Percentiles rank a stretch among this genome's conserved stretches.
Evolutionary conservation across 257 asterid species (phyloP).

Genomic region (Plantago major): DNA sequence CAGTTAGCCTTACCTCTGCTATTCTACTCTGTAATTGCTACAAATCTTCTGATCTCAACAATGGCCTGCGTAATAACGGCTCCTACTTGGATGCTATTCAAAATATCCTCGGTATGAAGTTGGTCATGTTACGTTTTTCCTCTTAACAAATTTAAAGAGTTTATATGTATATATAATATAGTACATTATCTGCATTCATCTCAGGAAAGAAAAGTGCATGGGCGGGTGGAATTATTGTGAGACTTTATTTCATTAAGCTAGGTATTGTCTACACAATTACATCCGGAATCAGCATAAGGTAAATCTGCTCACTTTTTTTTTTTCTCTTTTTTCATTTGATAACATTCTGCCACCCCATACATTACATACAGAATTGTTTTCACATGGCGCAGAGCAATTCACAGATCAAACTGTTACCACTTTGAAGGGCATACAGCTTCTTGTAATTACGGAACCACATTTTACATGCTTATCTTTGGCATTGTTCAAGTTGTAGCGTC

Average conservation of each 20-base stretch:
- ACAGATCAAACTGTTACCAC: slow-evolving; percentile 68
- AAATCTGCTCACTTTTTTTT: neutral
- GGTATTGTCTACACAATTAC: slow-evolving; percentile 13
- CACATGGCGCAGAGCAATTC: slow-evolving; percentile 52
- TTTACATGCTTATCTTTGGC: slow-evolving; percentile 60
- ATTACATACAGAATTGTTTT: neutral
- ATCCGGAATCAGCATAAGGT: slow-evolving; percentile 10
- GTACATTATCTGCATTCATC: neutral
- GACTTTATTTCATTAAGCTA: slow-evolving; percentile 1
- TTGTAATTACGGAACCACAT: slow-evolving; percentile 37
- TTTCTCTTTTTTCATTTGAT: slow-evolving; percentile 21
- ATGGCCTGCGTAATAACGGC: slow-evolving; percentile 44
- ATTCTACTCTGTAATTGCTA: slow-evolving; percentile 57
- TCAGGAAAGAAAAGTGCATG: slow-evolving; percentile 17
- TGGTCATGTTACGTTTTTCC: neutral
- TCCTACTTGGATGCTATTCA: slow-evolving; percentile 63
- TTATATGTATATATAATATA: neutral
- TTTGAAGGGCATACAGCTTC: slow-evolving; percentile 42
- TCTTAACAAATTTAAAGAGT: neutral
- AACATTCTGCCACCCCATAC: slow-evolving; percentile 37
- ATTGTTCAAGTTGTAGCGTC: slow-evolving; percentile 46
- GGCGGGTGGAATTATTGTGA: slow-evolving; percentile 4
- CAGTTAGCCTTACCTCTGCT: slow-evolving; percentile 41
- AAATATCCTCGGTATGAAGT: slow-evolving; percentile 34
- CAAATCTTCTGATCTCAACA: slow-evolving; percentile 42